Evolutionary conservation across 164 flowering plant species (phyloP), one percentile per base, ranked within the genome.

Genomic region (Macadamia integrifolia): DNA sequence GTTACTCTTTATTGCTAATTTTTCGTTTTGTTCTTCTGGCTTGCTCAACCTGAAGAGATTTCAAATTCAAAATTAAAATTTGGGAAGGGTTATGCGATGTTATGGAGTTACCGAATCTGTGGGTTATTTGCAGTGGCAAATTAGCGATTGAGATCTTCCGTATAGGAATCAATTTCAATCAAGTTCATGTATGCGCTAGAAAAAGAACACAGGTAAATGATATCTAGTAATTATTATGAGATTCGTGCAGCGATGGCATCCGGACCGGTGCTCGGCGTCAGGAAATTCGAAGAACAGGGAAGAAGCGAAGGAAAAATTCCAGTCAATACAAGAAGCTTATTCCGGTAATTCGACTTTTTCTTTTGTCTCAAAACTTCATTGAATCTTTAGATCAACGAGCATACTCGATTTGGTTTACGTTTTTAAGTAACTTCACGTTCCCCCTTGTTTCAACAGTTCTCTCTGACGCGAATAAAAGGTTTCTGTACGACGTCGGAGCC

Each of bases 271-370:
- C 69, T 82, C 91, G 14, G 80, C 89, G 7, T 77, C 89, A 6
- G 98, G 94, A 30, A 80, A 83, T 76, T 73, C 84, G 5, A 88
- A 77, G 78, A 80, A 76, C 66, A 84, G 83, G 23, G 97, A 94
- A 66, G 95, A 91, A 75, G 81, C 96, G 0, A 94, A 94, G 86
- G 84, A 82, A 81, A 94, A 85, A 64, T 94, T 94, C 68, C 98
- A 94, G 74, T 79, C 85, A n/a, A 85, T 94, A 28, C 98, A 94
- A 55, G 83, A 88, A 66, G 98, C 98, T 50, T 94, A 94, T 83
- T 85, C 98, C 50, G 98, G 98, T 91, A 81, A 66, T 64, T 58
- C 23, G 35, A 18, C 0, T 12, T n/a, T 60, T 8, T 30, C 30
- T 71, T 9, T n/a, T 43, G 40, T 28, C 58, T 52, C 14, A 28